Evolutionary conservation across 164 flowering plant species (phyloP).

Genomic region (Houttuynia cordata): DNA sequence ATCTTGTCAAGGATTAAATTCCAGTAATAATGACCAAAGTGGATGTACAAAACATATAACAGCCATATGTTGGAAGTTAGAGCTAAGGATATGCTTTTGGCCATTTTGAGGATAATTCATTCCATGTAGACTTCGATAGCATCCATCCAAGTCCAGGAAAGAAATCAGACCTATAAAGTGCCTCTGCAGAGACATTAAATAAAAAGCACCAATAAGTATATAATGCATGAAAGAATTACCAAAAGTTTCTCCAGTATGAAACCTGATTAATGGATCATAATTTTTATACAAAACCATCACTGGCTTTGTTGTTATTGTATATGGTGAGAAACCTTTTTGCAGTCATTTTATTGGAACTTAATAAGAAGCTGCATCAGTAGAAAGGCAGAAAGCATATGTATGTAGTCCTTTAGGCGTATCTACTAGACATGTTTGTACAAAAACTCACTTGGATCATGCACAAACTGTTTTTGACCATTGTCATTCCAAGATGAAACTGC

Average conservation of each 20-base stretch:
- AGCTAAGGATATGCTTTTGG: conserved; percentile 96
- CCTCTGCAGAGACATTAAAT: conserved; percentile 38
- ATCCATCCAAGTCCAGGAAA: conserved; percentile 99
- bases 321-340: not conserved
- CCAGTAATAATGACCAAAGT: not conserved
- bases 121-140: conserved; percentile 76
- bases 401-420: too few relatives aligned
- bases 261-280: too few relatives aligned
- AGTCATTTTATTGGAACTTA: not conserved
- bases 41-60: too few relatives aligned
- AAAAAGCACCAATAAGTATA: not conserved
- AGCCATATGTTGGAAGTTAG: not conserved
- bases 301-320: not conserved
- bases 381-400: too few relatives aligned
- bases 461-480: conserved; percentile 97
- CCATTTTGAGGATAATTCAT: conserved; percentile 98
- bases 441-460: conserved; percentile 84
- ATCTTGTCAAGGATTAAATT: conserved; percentile 38
- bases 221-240: not conserved
- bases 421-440: not conserved
- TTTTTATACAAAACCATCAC: too few relatives aligned
- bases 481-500: conserved; percentile 99
- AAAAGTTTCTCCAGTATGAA: not conserved
- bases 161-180: conserved; percentile 90
- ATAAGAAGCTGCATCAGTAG: not conserved